A percentile compares a stretch with the other conserved stretches of the same genome.
Evolutionary conservation across 1,284 basidiomycete species (phyloP).

Genomic region (Puccinia horiana): DNA sequence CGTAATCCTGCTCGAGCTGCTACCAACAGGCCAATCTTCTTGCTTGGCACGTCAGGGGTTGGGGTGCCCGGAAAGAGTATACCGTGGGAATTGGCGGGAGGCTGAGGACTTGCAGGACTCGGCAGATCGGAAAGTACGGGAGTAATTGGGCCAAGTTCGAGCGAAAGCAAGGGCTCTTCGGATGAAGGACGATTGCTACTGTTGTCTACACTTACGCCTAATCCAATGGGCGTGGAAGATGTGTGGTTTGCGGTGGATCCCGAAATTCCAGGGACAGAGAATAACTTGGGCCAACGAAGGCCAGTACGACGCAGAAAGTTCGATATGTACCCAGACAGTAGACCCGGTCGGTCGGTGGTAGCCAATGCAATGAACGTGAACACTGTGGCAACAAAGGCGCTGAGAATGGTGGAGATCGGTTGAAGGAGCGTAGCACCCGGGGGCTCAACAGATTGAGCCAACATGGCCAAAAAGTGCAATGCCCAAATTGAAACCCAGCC

Average conservation of each 20-base stretch:
- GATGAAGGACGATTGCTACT: background rate
- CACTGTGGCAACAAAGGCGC: conserved; percentile 37
- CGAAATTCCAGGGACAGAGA: background rate
- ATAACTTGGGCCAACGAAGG: background rate
- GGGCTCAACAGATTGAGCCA: conserved; percentile 36
- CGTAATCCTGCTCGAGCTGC: background rate
- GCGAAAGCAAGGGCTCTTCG: conserved; percentile 11
- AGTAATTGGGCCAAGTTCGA: conserved; percentile 24
- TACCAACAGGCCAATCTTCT: conserved; percentile 3
- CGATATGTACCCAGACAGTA: conserved; percentile 12
- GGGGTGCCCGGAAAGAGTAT: background rate
- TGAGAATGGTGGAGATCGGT: conserved; percentile 27
- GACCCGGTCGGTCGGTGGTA: conserved; percentile 28
- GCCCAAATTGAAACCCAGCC: conserved; percentile 41
- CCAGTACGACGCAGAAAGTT: background rate
- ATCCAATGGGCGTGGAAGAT: conserved; percentile 7
- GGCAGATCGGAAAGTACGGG: background rate
- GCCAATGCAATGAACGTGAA: conserved; percentile 38
- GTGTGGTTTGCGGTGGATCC: background rate
- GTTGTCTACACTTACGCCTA: background rate
- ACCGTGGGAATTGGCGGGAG: background rate
- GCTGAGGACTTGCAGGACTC: background rate
- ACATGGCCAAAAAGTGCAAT: conserved; percentile 44
- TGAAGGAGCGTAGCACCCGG: conserved; percentile 6
- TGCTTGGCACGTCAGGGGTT: background rate